Evolutionary conservation across 164 flowering plant species (phyloP), one percentile per base, ranked within the genome.

Genomic region (Vitis labrusca): DNA sequence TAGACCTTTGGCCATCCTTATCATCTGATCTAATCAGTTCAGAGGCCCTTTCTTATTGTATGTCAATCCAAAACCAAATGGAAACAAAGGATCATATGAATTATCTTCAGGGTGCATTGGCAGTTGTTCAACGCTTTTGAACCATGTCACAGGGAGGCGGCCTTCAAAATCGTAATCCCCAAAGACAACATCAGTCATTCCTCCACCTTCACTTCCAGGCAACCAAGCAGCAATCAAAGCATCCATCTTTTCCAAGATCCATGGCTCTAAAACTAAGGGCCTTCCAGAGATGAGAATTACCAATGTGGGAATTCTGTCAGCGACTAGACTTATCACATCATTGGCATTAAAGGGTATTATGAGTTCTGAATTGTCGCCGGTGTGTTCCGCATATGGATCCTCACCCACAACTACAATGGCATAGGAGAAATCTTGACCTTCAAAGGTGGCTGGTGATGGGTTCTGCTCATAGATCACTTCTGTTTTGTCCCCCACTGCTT

Each of bases 391-490:
- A 78, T 90, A 93, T 37, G 96, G 88, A 60, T 37, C 71, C 80
- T 94, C 97, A 11, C 97, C 98, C 17, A 88, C 91, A 66, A 85
- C 94, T 44, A 89, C 94, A 56, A 94, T 79, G 29, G 98, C 97
- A 69, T 66, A 86, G 15, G 89, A 85, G 70, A 89, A 82, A 59
- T 84, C 87, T 64, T 72, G 72, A 56, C 69, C 51, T 27, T 78
- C 68, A 52, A 94, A 76, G 53, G 84, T 84, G 47, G 80, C 85
- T 11, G 81, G 73, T 32, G 91, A 76, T 61, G 96, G 96, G 62
- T 74, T 15, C 62, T 76, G 58, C 74, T 93, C 86, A 68, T 81
- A 88, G 5, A 84, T 73, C 14, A 91, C 82, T 69, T 88, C 86
- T 23, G 92, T 83, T 55, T 82, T 44, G 16, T 74, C 82, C 51